Base-by-base conservation (phyloP, 352 stramenopile genomes). In the Phytophthora boehmeriae region DNA sequence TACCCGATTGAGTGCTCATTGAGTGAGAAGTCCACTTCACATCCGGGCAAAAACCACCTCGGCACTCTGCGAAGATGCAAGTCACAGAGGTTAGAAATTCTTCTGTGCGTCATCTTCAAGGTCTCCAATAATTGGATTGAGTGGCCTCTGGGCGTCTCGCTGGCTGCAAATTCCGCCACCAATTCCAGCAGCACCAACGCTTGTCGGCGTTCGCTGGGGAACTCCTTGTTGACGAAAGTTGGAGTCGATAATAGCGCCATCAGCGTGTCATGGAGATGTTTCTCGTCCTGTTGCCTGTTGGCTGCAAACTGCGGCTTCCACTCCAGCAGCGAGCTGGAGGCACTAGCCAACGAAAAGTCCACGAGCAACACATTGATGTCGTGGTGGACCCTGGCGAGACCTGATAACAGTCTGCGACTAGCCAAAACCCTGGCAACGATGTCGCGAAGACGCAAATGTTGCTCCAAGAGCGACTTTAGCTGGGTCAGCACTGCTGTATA, bases 171-270 rank as follows among this genome's bases (percentile, higher is more conserved):
- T 27, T 84, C 73, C 9, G 76, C 78, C 17, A 88, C 73, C 14
- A 87, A 52, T 28, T 86, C 76, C 55, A 90, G 63, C 32, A 92
- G 51, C 36, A 88, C 68, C 8, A 86, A 57, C 34, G 80, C 72
- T 60, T 92, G 83, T 19, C 75, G 64, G 1, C 74, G 76, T 45
- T 83, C 78, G 17, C 45, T 68, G 8, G 66, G 23, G 36, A 86
- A 86, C 59, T 92, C 78, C 34, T 85, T 86, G 20, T 54, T 34
- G 2, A 90, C 59, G 34, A 92, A 92, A 19, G 78, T 78, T n/a
- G 69, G 52, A 19, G 74, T 77, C 32, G 66, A 69, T 16, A 92
- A 49, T 28, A 89, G 43, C 19, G 72, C 70, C 54, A 69, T 69
- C 11, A 90, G 55, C n/a, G 77, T 90, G 20, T 78, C 73, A 28